Conservation (phyloP, 1,284 basidiomycete genomes). For the Irpex sp. region DNA sequence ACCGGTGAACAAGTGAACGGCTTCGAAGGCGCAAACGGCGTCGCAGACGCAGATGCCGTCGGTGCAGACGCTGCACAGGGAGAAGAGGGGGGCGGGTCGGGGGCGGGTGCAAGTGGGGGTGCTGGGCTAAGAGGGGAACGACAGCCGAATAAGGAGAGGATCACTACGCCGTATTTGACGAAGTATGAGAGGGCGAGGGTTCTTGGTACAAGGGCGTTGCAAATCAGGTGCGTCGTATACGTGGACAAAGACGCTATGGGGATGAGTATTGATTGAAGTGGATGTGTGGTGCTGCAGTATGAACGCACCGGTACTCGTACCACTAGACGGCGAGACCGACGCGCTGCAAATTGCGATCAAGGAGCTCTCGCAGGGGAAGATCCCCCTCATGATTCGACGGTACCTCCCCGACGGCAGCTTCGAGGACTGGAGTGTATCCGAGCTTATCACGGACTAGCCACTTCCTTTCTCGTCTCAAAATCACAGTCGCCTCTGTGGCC, state of each 20-base stretch:
- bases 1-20: conserved; percentile 42
- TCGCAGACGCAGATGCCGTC: conserved; percentile 50
- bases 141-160: conserved; percentile 85
- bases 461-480: not conserved
- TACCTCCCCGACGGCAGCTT: conserved; percentile 95
- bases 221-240: conserved; percentile 83
- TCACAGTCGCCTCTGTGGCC: not conserved
- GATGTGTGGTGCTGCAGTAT: conserved; percentile 51
- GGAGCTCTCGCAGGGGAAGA: conserved; percentile 93
- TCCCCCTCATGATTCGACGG: conserved; percentile 89
- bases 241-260: too few relatives aligned
- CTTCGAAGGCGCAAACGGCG: conserved; percentile 40
- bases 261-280: too few relatives aligned
- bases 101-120: conserved; percentile 25
- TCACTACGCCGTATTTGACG: conserved; percentile 98
- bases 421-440: conserved; percentile 97
- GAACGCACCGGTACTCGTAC: conserved; percentile 95
- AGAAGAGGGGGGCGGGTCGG: not conserved
- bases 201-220: conserved; percentile 96
- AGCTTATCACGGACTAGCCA: conserved; percentile 78
- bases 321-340: conserved; percentile 92
- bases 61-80: conserved; percentile 33
- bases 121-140: conserved; percentile 59
- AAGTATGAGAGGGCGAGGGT: conserved; percentile 99
- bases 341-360: conserved; percentile 95